Evolutionary conservation across 148 eudicot genomes (phyloP), one percentile per base, ranked within the genome.

Genomic region (Persicaria tinctoria): DNA sequence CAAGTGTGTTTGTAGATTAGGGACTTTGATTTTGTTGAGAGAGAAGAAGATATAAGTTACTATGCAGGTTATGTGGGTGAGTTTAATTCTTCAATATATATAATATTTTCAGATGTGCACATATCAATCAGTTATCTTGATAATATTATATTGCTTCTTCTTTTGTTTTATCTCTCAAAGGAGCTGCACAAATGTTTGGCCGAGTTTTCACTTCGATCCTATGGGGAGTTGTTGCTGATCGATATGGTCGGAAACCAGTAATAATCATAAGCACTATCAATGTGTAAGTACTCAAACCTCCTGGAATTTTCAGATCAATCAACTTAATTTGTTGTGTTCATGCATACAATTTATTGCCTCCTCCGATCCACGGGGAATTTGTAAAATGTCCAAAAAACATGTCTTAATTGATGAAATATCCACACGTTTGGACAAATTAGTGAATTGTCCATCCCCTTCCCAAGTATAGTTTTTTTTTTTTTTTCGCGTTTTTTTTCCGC

Each of bases 211-310:
- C 97, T 53, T 92, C 97, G 27, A 78, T 91, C 16, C 41, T 87
- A 4, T 95, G 98, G 98, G 98, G 97, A 68, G 10, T 79, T 38
- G 49, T 86, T 27, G 93, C 98, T 76, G 98, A 95, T 84, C 82
- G 85, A 85, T 95, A 89, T 87, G 98, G 98, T 76, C 91, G 97
- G 57, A 95, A 89, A 74, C 93, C 97, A 14, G 90, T 95, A 62
- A 85, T 95, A 41, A 79, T 90, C 18, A 75, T 89, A 38, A 92
- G 98, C 83, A 83, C 83, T 70, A 69, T 75, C 32, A 11, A 89
- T 76, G 80, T 95, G 96, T 95, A 2, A 7, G 70, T 64, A 41
- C 47, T 64, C 70, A 7, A 14, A 41, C 8, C 70, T 64, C 13
- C 51, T 7, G 13, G 38, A 38, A 17, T 0, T 23, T 23, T 23